Percentiles rank a stretch among this genome's conserved stretches.
Conservation (phyloP, 2,329 filamentous ascomycete genomes). For the Trichoderma oligosporum region DNA sequence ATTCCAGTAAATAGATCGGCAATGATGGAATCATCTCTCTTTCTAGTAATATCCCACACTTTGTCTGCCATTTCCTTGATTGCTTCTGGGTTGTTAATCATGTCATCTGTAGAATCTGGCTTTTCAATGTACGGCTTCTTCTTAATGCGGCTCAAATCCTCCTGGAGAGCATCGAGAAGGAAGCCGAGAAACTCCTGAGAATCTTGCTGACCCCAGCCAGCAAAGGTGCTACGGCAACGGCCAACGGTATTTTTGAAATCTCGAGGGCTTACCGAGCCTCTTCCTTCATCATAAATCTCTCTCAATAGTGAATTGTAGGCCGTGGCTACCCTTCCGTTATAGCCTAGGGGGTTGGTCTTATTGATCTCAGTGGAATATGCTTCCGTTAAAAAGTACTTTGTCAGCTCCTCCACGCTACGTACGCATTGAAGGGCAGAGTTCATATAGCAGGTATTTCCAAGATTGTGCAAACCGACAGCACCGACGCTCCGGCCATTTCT, state of each 20-base stretch:
- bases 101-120: conserved; percentile 94
- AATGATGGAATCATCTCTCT: conserved; percentile 90
- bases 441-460: conserved; percentile 99
- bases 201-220: conserved; percentile 93
- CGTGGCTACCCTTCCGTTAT: conserved; percentile 81
- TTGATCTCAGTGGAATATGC: conserved; percentile 81
- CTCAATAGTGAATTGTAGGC: conserved; percentile 73
- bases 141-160: conserved; percentile 88
- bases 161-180: conserved; percentile 87
- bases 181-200: conserved; percentile 97
- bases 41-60: conserved; percentile 88
- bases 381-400: conserved; percentile 79
- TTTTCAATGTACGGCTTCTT: conserved; percentile 98
- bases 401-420: conserved; percentile 87
- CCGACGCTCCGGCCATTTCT: conserved; percentile 68
- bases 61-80: conserved; percentile 81
- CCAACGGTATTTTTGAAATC: conserved; percentile 82
- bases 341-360: conserved; percentile 75
- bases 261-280: conserved; percentile 69
- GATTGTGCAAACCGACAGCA: conserved; percentile 77
- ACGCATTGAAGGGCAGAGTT: conserved; percentile 96
- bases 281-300: conserved; percentile 70
- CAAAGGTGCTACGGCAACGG: conserved; percentile 77
- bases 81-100: conserved; percentile 75
- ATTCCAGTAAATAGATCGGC: conserved; percentile 95